These are phyloP conservation scores for Tagetes erecta DNA, from an alignment of 129 eudicot species.

Conservation along the genomic window DNA sequence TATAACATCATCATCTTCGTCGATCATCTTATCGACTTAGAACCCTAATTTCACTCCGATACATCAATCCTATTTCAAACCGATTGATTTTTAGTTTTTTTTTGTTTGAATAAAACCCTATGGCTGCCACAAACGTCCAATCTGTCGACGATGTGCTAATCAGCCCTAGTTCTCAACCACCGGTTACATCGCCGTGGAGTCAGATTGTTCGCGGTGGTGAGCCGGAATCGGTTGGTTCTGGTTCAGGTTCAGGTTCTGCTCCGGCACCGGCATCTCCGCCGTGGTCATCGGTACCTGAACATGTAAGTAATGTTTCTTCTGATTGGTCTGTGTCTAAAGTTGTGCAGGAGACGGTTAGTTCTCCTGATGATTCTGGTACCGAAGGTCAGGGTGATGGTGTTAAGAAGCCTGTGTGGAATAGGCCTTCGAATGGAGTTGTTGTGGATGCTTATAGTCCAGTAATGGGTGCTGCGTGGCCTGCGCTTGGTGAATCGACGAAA, in stretches of 20 bases:
- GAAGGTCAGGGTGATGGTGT: conserved; percentile 32
- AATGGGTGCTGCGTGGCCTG: conserved; percentile 81
- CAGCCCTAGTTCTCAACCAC: conserved; percentile 26
- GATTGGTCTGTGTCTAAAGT: conserved; percentile 34
- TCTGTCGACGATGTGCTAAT: conserved; percentile 31
- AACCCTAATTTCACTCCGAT: conserved; percentile 32
- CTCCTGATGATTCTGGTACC: conserved; percentile 31
- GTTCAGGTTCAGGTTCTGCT: conserved; percentile 22
- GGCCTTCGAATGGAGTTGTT: conserved; percentile 54
- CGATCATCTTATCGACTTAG: conserved; percentile 32
- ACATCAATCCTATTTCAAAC: conserved; percentile 12
- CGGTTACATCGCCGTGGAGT: conserved; percentile 45
- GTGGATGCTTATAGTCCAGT: conserved; percentile 52
- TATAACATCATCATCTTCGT: not conserved
- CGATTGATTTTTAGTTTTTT: not conserved
- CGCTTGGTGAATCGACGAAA: conserved; percentile 79
- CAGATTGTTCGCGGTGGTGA: conserved; percentile 48
- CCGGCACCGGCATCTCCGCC: conserved; percentile 36
- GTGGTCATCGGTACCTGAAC: conserved; percentile 31
- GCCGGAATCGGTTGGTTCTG: conserved; percentile 27
- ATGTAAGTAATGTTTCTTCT: conserved; percentile 8
- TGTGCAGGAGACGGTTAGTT: conserved; percentile 25
- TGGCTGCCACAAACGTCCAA: conserved; percentile 39
- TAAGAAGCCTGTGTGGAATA: conserved; percentile 78
- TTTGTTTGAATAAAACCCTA: conserved; percentile 29